These are phyloP conservation scores for Sindora glabra DNA, from an alignment of 306 rosid genomes.

Conservation along the genomic window DNA sequence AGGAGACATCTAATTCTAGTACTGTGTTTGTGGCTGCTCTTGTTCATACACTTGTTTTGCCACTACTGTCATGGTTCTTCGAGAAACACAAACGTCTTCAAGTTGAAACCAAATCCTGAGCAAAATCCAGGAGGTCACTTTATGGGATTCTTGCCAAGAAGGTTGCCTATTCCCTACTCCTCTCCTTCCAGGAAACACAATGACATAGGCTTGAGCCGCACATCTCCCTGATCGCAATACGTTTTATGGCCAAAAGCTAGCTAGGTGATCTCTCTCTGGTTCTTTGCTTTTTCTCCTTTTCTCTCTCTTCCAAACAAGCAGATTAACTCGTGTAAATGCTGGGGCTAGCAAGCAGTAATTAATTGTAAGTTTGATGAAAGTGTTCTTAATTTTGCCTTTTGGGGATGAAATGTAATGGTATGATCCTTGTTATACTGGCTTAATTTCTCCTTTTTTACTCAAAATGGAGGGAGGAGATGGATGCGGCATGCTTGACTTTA, in stretches of 20 bases:
- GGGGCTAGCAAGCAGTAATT: constrained; percentile 18
- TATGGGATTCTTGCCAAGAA: constrained; percentile 73
- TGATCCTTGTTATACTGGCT: constrained; percentile 20
- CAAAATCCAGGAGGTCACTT: constrained; percentile 63
- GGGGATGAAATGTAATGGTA: constrained; percentile 22
- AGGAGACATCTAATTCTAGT: constrained; percentile 18
- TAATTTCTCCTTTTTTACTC: constrained; percentile 7
- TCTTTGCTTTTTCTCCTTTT: background rate
- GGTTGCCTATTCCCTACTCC: constrained; percentile 66
- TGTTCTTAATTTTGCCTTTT: constrained; percentile 21
- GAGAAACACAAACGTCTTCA: constrained; percentile 42
- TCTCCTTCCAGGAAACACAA: constrained; percentile 97
- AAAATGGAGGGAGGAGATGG: constrained; percentile 15
- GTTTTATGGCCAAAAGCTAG: constrained; percentile 17
- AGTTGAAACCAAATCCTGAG: constrained; percentile 36
- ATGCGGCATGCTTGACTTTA: constrained; percentile 13
- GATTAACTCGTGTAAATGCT: constrained; percentile 42
- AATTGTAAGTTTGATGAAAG: constrained; percentile 19
- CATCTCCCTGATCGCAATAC: constrained; percentile 41
- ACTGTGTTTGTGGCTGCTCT: constrained; percentile 32
- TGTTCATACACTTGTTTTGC: constrained; percentile 26
- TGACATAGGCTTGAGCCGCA: constrained; percentile 65
- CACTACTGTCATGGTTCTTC: constrained; percentile 40
- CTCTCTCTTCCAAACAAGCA: constrained; percentile 11
- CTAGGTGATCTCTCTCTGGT: background rate